Percentiles rank a stretch among this genome's conserved stretches.
Evolutionary conservation across 148 eudicot species (phyloP).

Genomic region (Diospyros kaki): DNA sequence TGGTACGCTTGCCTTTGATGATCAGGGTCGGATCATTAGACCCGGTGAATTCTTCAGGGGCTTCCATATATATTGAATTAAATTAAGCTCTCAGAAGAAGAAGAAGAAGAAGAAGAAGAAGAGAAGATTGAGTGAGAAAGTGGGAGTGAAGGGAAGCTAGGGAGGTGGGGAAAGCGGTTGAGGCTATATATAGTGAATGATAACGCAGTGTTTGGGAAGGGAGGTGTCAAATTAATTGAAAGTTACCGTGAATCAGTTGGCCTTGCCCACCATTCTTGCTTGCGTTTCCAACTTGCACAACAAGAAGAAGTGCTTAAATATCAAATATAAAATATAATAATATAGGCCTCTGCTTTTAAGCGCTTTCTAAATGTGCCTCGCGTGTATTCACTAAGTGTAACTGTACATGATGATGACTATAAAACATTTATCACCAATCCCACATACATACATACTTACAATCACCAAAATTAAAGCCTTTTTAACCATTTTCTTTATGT

Average conservation of each 20-base stretch:
- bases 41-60: constrained; percentile 18
- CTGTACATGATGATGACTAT: neutral
- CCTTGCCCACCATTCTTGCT: constrained; percentile 20
- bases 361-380: constrained; percentile 9
- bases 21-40: constrained; percentile 15
- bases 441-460: no score
- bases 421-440: neutral
- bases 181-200: constrained; percentile 6
- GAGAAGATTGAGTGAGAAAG: neutral
- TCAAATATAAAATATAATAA: neutral
- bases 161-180: constrained; percentile 13
- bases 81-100: neutral
- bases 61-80: neutral
- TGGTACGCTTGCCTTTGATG: constrained; percentile 51
- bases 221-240: neutral
- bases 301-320: neutral
- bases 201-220: neutral
- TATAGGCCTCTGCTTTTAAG: neutral
- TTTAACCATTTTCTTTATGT: no score
- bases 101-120: neutral
- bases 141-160: neutral
- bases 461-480: neutral
- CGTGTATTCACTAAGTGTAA: neutral
- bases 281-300: constrained; percentile 20
- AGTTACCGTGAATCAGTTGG: neutral